A percentile compares a stretch with the other conserved stretches of the same genome.
Evolutionary conservation across 495 filamentous ascomycete species (phyloP).

Genomic region (Aspergillus carlsbadensis): DNA sequence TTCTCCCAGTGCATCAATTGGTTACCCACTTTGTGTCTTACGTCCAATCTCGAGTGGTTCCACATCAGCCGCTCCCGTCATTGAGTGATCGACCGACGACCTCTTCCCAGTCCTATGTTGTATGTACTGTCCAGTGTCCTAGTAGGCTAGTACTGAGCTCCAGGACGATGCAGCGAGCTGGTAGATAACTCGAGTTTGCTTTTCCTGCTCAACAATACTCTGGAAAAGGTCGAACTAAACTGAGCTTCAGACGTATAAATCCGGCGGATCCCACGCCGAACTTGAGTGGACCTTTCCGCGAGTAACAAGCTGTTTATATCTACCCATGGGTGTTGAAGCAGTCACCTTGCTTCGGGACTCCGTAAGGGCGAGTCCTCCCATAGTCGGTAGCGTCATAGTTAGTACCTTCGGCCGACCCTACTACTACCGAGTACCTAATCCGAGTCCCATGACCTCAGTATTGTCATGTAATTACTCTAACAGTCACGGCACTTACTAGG

Average conservation of each 20-base stretch:
- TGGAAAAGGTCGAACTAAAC: neutral
- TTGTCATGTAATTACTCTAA: slow-evolving; percentile 1
- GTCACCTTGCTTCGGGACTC: slow-evolving; percentile 17
- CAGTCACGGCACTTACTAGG: neutral
- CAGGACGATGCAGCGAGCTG: neutral
- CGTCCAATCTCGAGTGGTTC: slow-evolving; percentile 24
- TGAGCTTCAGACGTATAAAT: neutral
- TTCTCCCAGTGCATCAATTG: slow-evolving; percentile 10
- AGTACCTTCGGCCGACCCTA: neutral
- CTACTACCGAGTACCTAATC: too few relatives aligned
- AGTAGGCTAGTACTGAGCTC: neutral
- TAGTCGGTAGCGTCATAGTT: slow-evolving; percentile 15
- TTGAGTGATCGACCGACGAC: slow-evolving; percentile 19
- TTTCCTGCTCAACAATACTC: neutral
- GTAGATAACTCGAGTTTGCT: neutral
- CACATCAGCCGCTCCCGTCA: slow-evolving; percentile 23
- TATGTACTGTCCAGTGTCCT: neutral
- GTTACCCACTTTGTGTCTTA: slow-evolving; percentile 13
- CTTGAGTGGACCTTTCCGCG: neutral
- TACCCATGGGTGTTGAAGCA: neutral
- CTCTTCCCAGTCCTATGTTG: too few relatives aligned
- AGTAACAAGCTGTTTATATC: neutral
- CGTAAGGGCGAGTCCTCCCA: slow-evolving; percentile 11
- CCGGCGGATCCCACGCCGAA: neutral
- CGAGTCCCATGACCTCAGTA: neutral